Evolutionary conservation across 441 rosid species (phyloP).

Genomic region (Cnidoscolus chayamansa): DNA sequence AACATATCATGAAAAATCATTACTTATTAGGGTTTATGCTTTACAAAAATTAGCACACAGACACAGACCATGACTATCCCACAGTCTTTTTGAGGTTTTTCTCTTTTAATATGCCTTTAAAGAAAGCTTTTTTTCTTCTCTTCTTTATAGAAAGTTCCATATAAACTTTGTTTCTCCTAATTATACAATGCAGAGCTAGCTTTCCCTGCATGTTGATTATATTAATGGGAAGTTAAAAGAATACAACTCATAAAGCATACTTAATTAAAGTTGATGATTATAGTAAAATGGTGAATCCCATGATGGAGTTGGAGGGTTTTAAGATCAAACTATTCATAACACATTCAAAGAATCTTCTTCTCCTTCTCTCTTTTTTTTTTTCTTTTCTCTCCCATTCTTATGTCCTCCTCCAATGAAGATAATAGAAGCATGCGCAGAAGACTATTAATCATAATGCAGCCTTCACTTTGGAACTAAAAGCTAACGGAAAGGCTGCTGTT

Average conservation of each 20-base stretch:
- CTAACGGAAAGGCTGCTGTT: conserved; percentile 24
- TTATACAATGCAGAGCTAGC: no score
- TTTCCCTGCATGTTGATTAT: not conserved
- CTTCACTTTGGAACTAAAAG: conserved; percentile 16
- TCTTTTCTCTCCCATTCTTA: no score
- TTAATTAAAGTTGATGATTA: not conserved
- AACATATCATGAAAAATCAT: no score
- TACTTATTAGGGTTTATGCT: no score
- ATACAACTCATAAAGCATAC: conserved; percentile 4
- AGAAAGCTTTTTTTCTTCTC: conserved; percentile 19
- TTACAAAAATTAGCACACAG: no score
- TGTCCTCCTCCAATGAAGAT: conserved; percentile 15
- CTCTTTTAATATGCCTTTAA: conserved; percentile 19
- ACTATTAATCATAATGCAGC: conserved; percentile 29
- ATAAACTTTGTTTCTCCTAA: no score
- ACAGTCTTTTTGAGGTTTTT: not conserved
- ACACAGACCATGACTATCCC: not conserved
- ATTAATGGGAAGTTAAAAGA: not conserved
- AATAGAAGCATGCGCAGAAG: conserved; percentile 38
- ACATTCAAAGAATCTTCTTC: not conserved
- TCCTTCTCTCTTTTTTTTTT: no score
- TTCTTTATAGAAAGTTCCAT: conserved; percentile 28
- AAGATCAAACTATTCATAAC: not conserved
- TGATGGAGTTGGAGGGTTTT: not conserved
- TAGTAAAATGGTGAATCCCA: not conserved